phyloP scores from a whole-genome alignment of 768 basidiomycete species.

The Boletus subparvulus region DNA sequence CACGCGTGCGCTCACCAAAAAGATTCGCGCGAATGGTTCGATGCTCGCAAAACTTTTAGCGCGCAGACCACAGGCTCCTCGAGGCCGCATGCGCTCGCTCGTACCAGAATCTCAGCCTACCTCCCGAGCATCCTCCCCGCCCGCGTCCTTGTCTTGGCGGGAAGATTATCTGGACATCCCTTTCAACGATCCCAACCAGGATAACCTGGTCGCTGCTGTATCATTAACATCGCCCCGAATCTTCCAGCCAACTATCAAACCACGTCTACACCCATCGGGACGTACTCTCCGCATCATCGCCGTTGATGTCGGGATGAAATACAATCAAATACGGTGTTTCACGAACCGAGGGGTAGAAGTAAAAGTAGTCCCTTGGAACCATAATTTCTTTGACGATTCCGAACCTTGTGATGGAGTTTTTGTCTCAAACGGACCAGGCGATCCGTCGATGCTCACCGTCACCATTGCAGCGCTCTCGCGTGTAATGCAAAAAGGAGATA shows the following conservation, averaged over 20 bases:
- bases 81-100: constrained; percentile 36
- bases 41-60: constrained; percentile 86
- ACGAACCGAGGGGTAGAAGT: constrained; percentile 87
- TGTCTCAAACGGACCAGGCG: constrained; percentile 96
- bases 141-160: constrained; percentile 62
- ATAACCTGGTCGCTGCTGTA: constrained; percentile 89
- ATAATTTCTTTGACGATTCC: constrained; percentile 77
- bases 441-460: constrained; percentile 78
- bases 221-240: constrained; percentile 69
- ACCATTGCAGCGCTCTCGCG: constrained; percentile 69
- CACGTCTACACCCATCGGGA: constrained; percentile 72
- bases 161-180: constrained; percentile 81
- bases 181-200: constrained; percentile 84
- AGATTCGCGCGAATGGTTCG: constrained; percentile 89
- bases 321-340: constrained; percentile 98
- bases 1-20: constrained; percentile 95
- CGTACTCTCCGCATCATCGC: constrained; percentile 83
- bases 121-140: constrained; percentile 55
- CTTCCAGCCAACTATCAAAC: constrained; percentile 58
- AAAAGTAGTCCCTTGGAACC: constrained; percentile 97
- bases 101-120: constrained; percentile 39
- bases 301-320: constrained; percentile 99
- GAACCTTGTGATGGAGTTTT: constrained; percentile 94
- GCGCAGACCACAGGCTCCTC: constrained; percentile 48
- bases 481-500: constrained; percentile 69